Evolutionary conservation across 129 eudicot genomes (phyloP).

Genomic region (Tagetes patula): DNA sequence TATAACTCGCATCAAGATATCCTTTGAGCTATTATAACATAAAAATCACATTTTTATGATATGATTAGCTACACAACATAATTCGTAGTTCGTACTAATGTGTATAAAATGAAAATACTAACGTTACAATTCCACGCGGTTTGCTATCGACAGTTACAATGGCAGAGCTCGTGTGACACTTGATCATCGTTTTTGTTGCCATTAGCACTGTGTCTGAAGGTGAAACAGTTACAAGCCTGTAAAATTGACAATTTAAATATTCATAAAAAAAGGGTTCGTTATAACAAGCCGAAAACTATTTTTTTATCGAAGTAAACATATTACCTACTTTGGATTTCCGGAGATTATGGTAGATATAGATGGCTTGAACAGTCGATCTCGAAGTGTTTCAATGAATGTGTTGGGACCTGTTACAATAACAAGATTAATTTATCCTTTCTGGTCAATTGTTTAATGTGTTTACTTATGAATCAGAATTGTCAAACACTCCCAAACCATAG

Average conservation of each 20-base stretch:
- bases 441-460: not conserved
- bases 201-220: conserved; percentile 80
- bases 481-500: not conserved
- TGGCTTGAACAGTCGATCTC: conserved; percentile 81
- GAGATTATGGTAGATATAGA: conserved; percentile 31
- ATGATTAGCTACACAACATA: not conserved
- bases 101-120: conserved; percentile 27
- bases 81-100: not conserved
- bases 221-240: conserved; percentile 72
- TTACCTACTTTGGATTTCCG: conserved; percentile 97
- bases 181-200: conserved; percentile 89
- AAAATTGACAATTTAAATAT: conserved; percentile 11
- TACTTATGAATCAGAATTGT: not conserved
- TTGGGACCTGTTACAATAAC: conserved; percentile 53
- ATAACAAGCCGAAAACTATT: conserved; percentile 2
- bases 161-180: conserved; percentile 62
- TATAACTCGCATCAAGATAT: conserved; percentile 89
- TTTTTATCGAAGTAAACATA: conserved; percentile 38
- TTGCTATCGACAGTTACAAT: conserved; percentile 76
- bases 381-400: conserved; percentile 80
- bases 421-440: not conserved
- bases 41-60: conserved; percentile 9
- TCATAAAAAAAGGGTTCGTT: conserved; percentile 5
- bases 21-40: conserved; percentile 56
- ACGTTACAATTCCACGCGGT: conserved; percentile 91